phyloP scores from a whole-genome alignment of 163 green algal genomes.

The Prototheca wickerhamii region DNA sequence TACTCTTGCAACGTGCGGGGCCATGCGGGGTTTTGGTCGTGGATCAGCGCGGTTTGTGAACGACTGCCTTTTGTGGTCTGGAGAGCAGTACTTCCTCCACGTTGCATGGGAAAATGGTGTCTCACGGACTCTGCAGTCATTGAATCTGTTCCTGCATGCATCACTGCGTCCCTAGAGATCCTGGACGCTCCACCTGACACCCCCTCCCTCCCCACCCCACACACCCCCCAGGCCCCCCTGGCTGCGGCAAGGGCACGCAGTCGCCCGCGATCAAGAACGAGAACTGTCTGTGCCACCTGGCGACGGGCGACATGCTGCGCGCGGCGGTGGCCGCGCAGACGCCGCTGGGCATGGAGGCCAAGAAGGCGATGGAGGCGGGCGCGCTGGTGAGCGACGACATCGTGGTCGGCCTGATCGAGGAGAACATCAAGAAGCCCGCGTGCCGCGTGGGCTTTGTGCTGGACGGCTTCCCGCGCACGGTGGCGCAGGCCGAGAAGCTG shows the following conservation, averaged over 20 bases:
- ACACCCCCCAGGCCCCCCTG: conserved; percentile 66
- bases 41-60: too few relatives aligned
- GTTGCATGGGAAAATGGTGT: not conserved
- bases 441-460: conserved; percentile 93
- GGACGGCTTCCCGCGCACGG: conserved; percentile 94
- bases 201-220: too few relatives aligned
- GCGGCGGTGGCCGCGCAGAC: conserved; percentile 84
- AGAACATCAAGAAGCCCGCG: conserved; percentile 79
- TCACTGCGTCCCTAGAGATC: too few relatives aligned
- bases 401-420: conserved; percentile 93
- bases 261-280: conserved; percentile 91
- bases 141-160: conserved; percentile 1
- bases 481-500: conserved; percentile 82
- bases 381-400: conserved; percentile 93
- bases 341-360: conserved; percentile 77
- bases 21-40: too few relatives aligned
- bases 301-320: conserved; percentile 94
- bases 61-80: too few relatives aligned
- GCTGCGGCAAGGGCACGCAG: conserved; percentile 96
- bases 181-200: too few relatives aligned
- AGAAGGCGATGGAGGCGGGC: conserved; percentile 91
- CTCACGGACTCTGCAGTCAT: too few relatives aligned
- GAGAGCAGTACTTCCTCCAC: too few relatives aligned
- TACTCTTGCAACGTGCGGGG: too few relatives aligned
- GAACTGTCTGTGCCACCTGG: conserved; percentile 95